These are phyloP conservation scores for Calocybe gangraenosa DNA, from an alignment of 768 basidiomycete species.

Conservation along the genomic window DNA sequence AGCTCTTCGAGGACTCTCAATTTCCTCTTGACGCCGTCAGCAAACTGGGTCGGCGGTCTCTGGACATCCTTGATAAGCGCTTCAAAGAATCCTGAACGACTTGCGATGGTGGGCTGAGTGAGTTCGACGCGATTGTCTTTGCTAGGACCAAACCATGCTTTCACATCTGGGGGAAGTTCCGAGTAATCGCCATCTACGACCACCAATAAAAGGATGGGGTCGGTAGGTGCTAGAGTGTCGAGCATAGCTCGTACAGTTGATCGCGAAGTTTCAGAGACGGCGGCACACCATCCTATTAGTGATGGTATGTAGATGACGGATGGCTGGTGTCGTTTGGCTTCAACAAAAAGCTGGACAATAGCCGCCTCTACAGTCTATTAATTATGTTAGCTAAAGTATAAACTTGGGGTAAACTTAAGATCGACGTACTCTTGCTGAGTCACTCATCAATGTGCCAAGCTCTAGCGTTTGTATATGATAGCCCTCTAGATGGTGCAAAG, in stretches of 20 bases:
- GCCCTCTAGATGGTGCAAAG: slow-evolving; percentile 91
- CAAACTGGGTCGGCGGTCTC: slow-evolving; percentile 81
- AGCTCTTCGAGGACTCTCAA: slow-evolving; percentile 83
- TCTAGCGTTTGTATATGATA: slow-evolving; percentile 95
- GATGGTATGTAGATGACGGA: slow-evolving; percentile 95
- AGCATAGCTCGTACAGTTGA: slow-evolving; percentile 88
- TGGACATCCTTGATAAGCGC: slow-evolving; percentile 64
- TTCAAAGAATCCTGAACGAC: slow-evolving; percentile 74
- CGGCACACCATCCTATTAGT: slow-evolving; percentile 77
- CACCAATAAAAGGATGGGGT: slow-evolving; percentile 90
- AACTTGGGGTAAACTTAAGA: background rate
- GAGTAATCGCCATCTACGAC: slow-evolving; percentile 76
- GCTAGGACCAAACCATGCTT: slow-evolving; percentile 83
- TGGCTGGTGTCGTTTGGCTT: slow-evolving; percentile 96
- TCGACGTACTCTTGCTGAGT: slow-evolving; percentile 74
- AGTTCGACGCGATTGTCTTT: slow-evolving; percentile 75
- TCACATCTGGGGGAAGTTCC: slow-evolving; percentile 76
- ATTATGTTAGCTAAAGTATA: slow-evolving; percentile 3
- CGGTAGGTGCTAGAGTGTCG: slow-evolving; percentile 85
- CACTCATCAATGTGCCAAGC: slow-evolving; percentile 81
- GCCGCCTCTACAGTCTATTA: slow-evolving; percentile 83
- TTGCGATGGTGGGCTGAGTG: slow-evolving; percentile 41
- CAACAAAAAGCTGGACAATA: slow-evolving; percentile 91
- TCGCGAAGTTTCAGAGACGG: slow-evolving; percentile 80
- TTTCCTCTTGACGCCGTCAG: slow-evolving; percentile 80